Evolutionary conservation across 1,284 basidiomycete genomes (phyloP), one percentile per base, ranked within the genome.

Genomic region (Neolentinus lepideus): DNA sequence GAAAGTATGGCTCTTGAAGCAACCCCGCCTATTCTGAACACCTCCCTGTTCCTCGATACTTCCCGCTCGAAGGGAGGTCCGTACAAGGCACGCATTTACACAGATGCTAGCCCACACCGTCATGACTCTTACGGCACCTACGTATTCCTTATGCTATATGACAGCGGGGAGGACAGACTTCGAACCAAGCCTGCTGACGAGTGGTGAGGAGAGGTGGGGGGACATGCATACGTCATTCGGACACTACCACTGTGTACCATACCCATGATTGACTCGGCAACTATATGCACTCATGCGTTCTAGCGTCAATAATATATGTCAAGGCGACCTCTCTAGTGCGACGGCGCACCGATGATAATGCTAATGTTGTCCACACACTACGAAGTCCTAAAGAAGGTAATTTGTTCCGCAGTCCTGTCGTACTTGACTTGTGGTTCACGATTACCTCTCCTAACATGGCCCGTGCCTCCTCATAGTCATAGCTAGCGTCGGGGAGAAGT

Each of bases 1-100:
- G 78, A 69, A 89, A 85, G 66, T 90, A 90, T 63, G 77, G 83
- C 47, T 16, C 22, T 14, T 50, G 47, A 50, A 21, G 9, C 38
- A 43, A n/a, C 8, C 38, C 4, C n/a, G 16, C 38, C 12, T n/a
- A n/a, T 6, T 43, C 4, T 6, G 16, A 16, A 6, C 16, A 43
- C 38, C 38, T 43, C 12, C n/a, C 16, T 35, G 9, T 35, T 9
- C 33, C 9, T n/a, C n/a, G n/a, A n/a, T n/a, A n/a, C n/a, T n/a
- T n/a, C n/a, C n/a, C n/a, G n/a, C n/a, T n/a, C n/a, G n/a, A n/a
- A n/a, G n/a, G n/a, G n/a, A n/a, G n/a, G n/a, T n/a, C n/a, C n/a
- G n/a, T n/a, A n/a, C n/a, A n/a, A n/a, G n/a, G n/a, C n/a, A n/a
- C n/a, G n/a, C n/a, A n/a, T n/a, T n/a, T n/a, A n/a, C n/a, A n/a